Evolutionary conservation across 495 filamentous ascomycete genomes (phyloP), one percentile per base, ranked within the genome.

Genomic region (Penicillium dipodomyicola): DNA sequence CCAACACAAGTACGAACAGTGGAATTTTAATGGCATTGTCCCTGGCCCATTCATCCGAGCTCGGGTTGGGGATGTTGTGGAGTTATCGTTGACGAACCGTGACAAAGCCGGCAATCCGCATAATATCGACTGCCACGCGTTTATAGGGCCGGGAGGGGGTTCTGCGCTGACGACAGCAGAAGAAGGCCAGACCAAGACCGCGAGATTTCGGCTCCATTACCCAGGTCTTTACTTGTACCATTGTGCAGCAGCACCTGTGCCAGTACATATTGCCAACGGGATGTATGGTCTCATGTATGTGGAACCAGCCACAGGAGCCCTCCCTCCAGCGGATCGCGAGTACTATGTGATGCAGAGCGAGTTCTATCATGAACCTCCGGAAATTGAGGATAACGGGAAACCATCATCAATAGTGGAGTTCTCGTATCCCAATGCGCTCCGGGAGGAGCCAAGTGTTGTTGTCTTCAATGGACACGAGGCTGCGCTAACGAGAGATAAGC

Each of bases 321-420:
- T 66, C 1, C 54, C 64, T 2, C 35, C 51, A 6, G 61, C 64
- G 20, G 64, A 66, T 25, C 46, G 33, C 8, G 64, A 66, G 48
- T 66, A 66, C 58, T 66, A 63, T 53, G 58, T 66, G 30, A 61
- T 66, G 52, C 64, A 66, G 37, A 66, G 64, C 40, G 64, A 63
- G 32, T 66, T 66, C 52, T 66, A 66, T 23, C 61, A 63, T 25
- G 64, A 66, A 41, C 61, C 60, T 19, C 64, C 64, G 2, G 57
- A 66, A 37, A 46, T 29, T 8, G 57, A 51, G 32, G 60, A 58
- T 4, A 20, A 65, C 46, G 60, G 63, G n/a, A 51, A 48, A 27
- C 44, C 47, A 1, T 52, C 41, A 43, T 43, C 41, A 12, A 43
- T 17, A 5, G 42, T 44, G n/a, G 62, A 61, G 17, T 64, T 64